Conservation (phyloP, 129 eudicot genomes). For the Calendula officinalis region DNA sequence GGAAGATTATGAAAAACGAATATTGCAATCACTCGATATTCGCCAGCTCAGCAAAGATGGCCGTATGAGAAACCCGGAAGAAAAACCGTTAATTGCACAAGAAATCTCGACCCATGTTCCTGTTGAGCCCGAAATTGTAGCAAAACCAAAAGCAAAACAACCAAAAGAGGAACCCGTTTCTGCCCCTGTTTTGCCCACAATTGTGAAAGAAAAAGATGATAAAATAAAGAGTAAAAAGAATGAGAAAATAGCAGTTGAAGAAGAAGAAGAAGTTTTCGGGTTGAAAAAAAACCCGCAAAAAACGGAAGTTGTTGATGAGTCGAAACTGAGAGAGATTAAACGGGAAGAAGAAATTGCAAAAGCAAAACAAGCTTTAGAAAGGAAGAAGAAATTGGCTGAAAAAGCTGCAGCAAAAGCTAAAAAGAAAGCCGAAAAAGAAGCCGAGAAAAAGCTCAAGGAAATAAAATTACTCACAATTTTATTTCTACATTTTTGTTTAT, state of each 20-base stretch:
- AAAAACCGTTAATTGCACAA: conserved; percentile 62
- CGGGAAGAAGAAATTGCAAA: conserved; percentile 83
- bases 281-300: conserved; percentile 39
- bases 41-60: conserved; percentile 84
- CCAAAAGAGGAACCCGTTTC: conserved; percentile 43
- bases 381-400: conserved; percentile 89
- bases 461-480: not conserved
- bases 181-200: conserved; percentile 10
- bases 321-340: conserved; percentile 63
- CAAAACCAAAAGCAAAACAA: conserved; percentile 44
- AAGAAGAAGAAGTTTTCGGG: conserved; percentile 38
- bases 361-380: conserved; percentile 72
- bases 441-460: conserved; percentile 96
- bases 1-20: conserved; percentile 68
- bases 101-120: conserved; percentile 38
- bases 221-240: conserved; percentile 38
- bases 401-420: conserved; percentile 88
- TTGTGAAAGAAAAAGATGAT: conserved; percentile 28
- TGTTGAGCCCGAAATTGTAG: conserved; percentile 36
- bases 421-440: conserved; percentile 84
- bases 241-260: conserved; percentile 23
- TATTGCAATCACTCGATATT: conserved; percentile 61
- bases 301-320: conserved; percentile 46
- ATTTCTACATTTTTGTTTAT: not conserved
- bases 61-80: conserved; percentile 70